These are phyloP conservation scores for Cryphonectria parasitica DNA, from an alignment of 2,329 filamentous ascomycete genomes.

Conservation along the genomic window DNA sequence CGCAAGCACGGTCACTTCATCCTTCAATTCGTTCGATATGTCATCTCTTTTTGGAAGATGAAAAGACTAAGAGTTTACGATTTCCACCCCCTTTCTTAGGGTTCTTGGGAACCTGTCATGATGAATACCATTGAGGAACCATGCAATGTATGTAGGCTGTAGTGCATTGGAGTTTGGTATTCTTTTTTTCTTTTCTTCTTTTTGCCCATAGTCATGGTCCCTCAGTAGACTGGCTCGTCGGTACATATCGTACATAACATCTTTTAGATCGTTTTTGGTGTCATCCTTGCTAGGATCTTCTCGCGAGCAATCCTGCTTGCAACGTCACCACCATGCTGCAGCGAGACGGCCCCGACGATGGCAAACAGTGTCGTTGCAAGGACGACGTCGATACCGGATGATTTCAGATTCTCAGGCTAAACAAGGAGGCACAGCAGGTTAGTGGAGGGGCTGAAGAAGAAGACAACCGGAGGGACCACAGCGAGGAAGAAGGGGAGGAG, in stretches of 20 bases:
- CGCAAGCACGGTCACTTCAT: background rate
- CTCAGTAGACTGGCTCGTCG: background rate
- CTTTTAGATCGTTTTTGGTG: background rate
- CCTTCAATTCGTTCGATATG: background rate
- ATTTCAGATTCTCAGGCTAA: slow-evolving; percentile 66
- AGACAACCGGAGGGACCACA: background rate
- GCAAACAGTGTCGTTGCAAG: slow-evolving; percentile 80
- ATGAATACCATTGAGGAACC: background rate
- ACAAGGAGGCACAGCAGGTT: background rate
- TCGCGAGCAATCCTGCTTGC: slow-evolving; percentile 77
- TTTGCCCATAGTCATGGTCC: background rate
- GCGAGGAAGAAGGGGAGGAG: background rate
- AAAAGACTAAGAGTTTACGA: background rate
- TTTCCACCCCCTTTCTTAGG: no score
- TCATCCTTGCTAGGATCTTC: slow-evolving; percentile 64
- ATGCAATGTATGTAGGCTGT: background rate
- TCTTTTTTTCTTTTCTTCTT: background rate
- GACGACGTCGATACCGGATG: slow-evolving; percentile 76
- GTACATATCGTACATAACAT: slow-evolving; percentile 13
- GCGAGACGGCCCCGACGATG: slow-evolving; percentile 84
- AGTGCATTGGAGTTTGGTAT: slow-evolving; percentile 10
- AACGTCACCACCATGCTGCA: slow-evolving; percentile 81
- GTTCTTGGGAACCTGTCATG: background rate
- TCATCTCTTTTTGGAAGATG: background rate
- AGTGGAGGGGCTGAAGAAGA: slow-evolving; percentile 6